Base-by-base conservation (phyloP, 805 yeast species). In the Schizosaccharomyces lindneri region DNA sequence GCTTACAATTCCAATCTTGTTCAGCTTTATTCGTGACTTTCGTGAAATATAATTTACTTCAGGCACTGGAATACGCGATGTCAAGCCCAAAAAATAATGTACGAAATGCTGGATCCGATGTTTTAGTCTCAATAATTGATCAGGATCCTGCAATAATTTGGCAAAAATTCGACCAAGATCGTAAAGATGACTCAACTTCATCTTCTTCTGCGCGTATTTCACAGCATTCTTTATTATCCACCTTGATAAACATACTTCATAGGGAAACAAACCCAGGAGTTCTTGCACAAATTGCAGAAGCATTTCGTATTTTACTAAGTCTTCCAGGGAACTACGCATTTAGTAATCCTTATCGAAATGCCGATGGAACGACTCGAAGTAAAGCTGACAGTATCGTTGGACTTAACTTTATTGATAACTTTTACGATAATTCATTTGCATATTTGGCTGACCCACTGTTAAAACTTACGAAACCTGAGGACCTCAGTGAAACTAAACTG, bases 281-380 rank as follows among this genome's bases (percentile, higher is more conserved):
- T 61, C 82, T 84, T 67, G 80, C 85, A 5, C 96, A 88, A 70
- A 84, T 89, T 0, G 81, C 79, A 64, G 96, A 88, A 71, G 95
- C 95, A 0, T 71, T 89, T 60, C 82, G 82, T 68, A 81, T 82
- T 1, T 71, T 89, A 43, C 73, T 89, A 15, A 48, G 55, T 24
- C 24, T n/a, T 19, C 55, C 55, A n/a, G 55, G 55, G 17, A 19
- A 15, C 29, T 48, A 48, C 24, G 55, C 29, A 48, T 19, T n/a
- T 13, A 24, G 24, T 19, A 89, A 85, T 67, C 82, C 86, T 1
- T 31, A 51, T 13, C 62, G 64, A 43, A 36, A 62, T 6, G 59
- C 63, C 0, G 65, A 64, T 24, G 65, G 60, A 32, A 63, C 65
- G 1, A 65, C 62, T 24, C 48, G 55, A 9, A 67, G 66, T 9